Conservation (phyloP, 2,329 filamentous ascomycete genomes). For the Capronia epimyces region DNA sequence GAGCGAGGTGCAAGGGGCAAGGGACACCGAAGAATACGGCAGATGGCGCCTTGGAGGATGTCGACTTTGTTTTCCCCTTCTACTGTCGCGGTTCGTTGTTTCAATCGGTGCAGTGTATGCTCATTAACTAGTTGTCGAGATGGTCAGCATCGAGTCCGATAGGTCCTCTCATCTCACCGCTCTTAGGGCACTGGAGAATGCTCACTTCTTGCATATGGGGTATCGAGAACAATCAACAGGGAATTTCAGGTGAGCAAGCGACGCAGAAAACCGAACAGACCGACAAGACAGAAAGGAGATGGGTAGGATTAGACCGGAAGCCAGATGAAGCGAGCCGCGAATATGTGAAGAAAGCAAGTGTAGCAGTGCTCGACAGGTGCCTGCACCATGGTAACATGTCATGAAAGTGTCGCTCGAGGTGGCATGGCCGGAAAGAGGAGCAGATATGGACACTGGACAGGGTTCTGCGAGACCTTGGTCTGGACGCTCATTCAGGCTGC, state of each 20-base stretch:
- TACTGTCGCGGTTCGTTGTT: background rate
- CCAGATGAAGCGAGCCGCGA: conserved; percentile 9
- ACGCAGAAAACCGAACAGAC: conserved; percentile 13
- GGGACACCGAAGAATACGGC: background rate
- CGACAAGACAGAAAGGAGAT: conserved; percentile 3
- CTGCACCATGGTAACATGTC: conserved; percentile 14
- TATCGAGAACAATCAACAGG: conserved; percentile 9
- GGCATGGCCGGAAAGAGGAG: conserved; percentile 12
- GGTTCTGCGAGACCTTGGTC: background rate
- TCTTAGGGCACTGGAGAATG: background rate
- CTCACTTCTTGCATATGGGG: conserved; percentile 2
- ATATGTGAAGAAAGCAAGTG: conserved; percentile 4
- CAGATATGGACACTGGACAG: background rate
- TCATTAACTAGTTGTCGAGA: conserved; percentile 3
- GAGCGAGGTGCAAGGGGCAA: background rate
- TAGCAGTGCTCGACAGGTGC: conserved; percentile 1
- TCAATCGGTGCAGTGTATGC: conserved; percentile 2
- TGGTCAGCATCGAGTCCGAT: conserved; percentile 1
- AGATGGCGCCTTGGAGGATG: background rate
- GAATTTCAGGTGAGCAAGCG: conserved; percentile 15
- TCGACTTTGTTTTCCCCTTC: background rate
- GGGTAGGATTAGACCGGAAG: conserved; percentile 5
- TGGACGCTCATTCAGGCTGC: conserved; percentile 19
- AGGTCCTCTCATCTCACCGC: background rate
- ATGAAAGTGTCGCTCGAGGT: background rate